phyloP scores from a whole-genome alignment of 2,329 filamentous ascomycete genomes.

The Arthrobotrys iridis region DNA sequence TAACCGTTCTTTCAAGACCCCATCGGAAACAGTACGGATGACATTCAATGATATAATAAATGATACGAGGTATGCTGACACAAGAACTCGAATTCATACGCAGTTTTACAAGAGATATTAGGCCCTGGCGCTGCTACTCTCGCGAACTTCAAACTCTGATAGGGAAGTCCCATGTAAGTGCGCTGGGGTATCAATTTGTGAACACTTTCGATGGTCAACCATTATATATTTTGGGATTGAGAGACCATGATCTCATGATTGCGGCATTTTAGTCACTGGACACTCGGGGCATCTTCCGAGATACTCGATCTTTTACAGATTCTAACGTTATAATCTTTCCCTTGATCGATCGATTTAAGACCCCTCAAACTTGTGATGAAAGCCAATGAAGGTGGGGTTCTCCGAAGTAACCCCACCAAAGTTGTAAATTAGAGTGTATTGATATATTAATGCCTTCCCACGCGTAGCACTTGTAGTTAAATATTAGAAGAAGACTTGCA shows the following conservation, averaged over 20 bases:
- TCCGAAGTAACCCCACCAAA: neutral
- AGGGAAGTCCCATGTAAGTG: too few relatives aligned
- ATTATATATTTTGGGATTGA: too few relatives aligned
- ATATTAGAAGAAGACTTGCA: neutral
- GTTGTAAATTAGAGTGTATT: neutral
- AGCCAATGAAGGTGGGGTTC: neutral
- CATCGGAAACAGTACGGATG: constrained; percentile 54
- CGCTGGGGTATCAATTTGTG: too few relatives aligned
- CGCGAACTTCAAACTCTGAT: constrained; percentile 35
- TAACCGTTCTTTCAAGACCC: constrained; percentile 43
- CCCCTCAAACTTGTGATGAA: neutral
- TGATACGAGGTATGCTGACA: neutral
- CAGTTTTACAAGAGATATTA: constrained; percentile 45
- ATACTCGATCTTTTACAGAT: constrained; percentile 46
- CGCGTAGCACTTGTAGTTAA: neutral
- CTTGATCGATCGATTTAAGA: constrained; percentile 50
- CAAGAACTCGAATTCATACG: neutral
- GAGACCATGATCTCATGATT: neutral
- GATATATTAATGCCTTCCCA: neutral
- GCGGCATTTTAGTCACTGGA: constrained; percentile 51
- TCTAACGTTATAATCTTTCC: constrained; percentile 49
- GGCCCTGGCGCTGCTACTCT: constrained; percentile 35
- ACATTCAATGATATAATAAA: neutral
- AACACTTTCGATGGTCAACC: too few relatives aligned
- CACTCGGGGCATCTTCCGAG: constrained; percentile 46